Conservation (phyloP, 352 stramenopile species). For the Elongisporangium senticosum region DNA sequence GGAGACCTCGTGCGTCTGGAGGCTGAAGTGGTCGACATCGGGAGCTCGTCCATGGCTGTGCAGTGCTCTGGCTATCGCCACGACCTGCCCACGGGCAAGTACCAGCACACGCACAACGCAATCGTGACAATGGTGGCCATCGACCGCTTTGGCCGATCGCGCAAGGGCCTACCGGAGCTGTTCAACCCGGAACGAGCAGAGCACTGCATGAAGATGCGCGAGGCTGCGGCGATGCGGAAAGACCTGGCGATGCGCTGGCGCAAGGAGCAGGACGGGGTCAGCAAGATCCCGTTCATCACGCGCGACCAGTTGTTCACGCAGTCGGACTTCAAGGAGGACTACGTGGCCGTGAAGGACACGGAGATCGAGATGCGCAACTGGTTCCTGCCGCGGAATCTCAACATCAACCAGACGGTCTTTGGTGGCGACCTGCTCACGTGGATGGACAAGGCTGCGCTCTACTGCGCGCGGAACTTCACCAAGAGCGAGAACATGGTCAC, state of each 20-base stretch:
- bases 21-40: slow-evolving; percentile 28
- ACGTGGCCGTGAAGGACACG: slow-evolving; percentile 27
- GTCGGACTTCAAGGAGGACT: slow-evolving; percentile 11
- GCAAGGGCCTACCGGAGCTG: slow-evolving; percentile 18
- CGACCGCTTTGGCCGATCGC: slow-evolving; percentile 22
- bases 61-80: slow-evolving; percentile 18
- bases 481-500: slow-evolving; percentile 56
- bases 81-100: slow-evolving; percentile 17
- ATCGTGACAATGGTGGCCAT: slow-evolving; percentile 41
- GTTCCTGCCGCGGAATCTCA: slow-evolving; percentile 48
- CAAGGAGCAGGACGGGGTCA: slow-evolving; percentile 15
- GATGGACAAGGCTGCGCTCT: slow-evolving; percentile 53
- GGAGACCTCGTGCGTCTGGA: slow-evolving; percentile 35
- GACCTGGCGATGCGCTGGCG: slow-evolving; percentile 20
- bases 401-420: slow-evolving; percentile 47
- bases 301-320: slow-evolving; percentile 11
- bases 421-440: slow-evolving; percentile 41
- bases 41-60: slow-evolving; percentile 26
- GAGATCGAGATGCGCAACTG: slow-evolving; percentile 37
- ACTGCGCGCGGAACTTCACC: slow-evolving; percentile 49
- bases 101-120: slow-evolving; percentile 23
- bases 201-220: slow-evolving; percentile 12
- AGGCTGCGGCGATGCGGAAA: slow-evolving; percentile 14
- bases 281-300: slow-evolving; percentile 15
- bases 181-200: slow-evolving; percentile 12